Base-by-base conservation (phyloP, 2,329 filamentous ascomycete species). In the Zopfia rhizophila region DNA sequence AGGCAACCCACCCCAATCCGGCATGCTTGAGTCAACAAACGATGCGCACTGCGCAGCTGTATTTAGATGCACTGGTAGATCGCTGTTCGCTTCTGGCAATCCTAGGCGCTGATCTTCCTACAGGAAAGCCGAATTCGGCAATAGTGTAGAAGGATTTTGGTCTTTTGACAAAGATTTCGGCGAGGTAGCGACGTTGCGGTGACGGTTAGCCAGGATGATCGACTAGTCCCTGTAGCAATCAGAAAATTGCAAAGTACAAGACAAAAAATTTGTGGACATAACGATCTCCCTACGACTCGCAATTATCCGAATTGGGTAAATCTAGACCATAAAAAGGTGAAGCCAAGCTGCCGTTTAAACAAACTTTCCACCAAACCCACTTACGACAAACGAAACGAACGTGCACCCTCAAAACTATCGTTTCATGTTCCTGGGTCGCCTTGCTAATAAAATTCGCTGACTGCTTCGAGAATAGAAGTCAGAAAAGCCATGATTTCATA, bases 371-470 rank as follows among this genome's bases (percentile, higher is more conserved):
- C 31, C 17, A 14, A 18, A 18, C 12, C 10, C 18, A 18, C 5
- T 36, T 16, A 13, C 32, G 18, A 16, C 10, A 6, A 11, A 8
- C 18, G 14, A 36, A 25, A 8, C n/a, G 45, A 39, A 45, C 43
- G 44, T 41, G 32, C 38, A 24, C 38, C 18, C 36, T 38, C 48
- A 18, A 50, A 38, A 51, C 56, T 56, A 58, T 61, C 39, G 62
- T 65, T 66, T 66, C 57, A 60, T 31, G 43, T 57, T 45, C 48
- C 53, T 48, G 43, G 55, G 30, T 48, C 51, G 47, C 27, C 35
- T 28, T 25, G 28, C 32, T 17, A 19, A 29, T 48, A 39, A n/a
- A n/a, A 24, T 45, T 51, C 35, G 41, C 38, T 47, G 25, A 36
- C 33, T n/a, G 29, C 30, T 16, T 21, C 22, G 21, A 28, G 30